Evolutionary conservation across 495 filamentous ascomycete species (phyloP).

Genomic region (Penicillium longicatenatum): DNA sequence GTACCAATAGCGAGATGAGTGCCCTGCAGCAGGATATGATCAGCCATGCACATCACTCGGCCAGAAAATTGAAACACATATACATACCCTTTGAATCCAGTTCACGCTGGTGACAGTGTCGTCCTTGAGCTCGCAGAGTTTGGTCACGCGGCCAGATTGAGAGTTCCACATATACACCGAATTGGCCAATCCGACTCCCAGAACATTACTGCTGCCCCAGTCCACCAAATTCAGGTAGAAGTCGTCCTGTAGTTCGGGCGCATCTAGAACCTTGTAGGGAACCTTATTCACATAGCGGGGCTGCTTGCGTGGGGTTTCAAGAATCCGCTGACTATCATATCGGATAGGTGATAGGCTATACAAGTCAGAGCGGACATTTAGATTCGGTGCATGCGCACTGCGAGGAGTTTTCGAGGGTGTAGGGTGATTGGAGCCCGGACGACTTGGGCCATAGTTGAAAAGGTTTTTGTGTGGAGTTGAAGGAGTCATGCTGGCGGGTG

Average conservation of each 20-base stretch:
- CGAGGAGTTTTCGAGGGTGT: slow-evolving; percentile 89
- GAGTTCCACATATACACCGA: slow-evolving; percentile 99
- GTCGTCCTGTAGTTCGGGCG: slow-evolving; percentile 92
- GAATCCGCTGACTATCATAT: slow-evolving; percentile 85
- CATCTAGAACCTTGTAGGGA: slow-evolving; percentile 96
- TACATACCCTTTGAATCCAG: slow-evolving; percentile 83
- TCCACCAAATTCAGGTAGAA: slow-evolving; percentile 98
- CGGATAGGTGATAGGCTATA: slow-evolving; percentile 93
- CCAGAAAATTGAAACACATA: background rate
- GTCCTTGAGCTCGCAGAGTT: slow-evolving; percentile 88
- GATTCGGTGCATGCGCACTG: slow-evolving; percentile 78
- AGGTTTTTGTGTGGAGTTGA: slow-evolving; percentile 97
- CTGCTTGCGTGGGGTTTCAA: slow-evolving; percentile 84
- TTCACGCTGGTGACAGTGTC: slow-evolving; percentile 95
- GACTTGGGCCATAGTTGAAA: slow-evolving; percentile 86
- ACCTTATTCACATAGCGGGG: slow-evolving; percentile 91
- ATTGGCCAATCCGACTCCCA: slow-evolving; percentile 87
- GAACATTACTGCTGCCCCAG: slow-evolving; percentile 93
- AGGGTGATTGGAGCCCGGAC: slow-evolving; percentile 69
- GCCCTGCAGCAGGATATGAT: slow-evolving; percentile 53
- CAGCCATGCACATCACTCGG: background rate
- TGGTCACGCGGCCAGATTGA: slow-evolving; percentile 79
- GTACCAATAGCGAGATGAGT: slow-evolving; percentile 95
- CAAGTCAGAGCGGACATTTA: slow-evolving; percentile 85
- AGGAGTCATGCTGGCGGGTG: slow-evolving; percentile 75